Evolutionary conservation across 2,329 filamentous ascomycete species (phyloP), one percentile per base, ranked within the genome.

Genomic region (Macrophomina tecta): DNA sequence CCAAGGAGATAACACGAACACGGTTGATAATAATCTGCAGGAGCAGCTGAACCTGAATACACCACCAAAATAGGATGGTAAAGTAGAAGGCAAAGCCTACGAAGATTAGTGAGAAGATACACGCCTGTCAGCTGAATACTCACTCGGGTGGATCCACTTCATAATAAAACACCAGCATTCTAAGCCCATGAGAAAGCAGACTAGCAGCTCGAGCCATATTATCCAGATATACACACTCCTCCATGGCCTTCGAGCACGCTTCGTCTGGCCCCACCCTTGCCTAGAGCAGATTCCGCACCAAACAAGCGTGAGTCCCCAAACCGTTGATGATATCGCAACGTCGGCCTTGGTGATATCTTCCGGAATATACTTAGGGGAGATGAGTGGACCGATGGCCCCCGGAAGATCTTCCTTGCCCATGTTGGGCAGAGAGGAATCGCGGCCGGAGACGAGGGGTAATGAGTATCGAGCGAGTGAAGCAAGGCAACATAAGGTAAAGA

Each of bases 121-220:
- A n/a, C 11, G 1, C 9, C 72, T 5, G 14, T 12, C 4, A 30
- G 49, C 1, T 14, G 6, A 18, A 1, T 18, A 18, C 72, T 66
- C 71, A 75, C 77, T 79, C 7, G 76, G 75, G 55, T 66, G 73
- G 32, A 79, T 75, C 5, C 68, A 45, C 52, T 77, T 75, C 58
- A 75, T 28, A 2, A 80, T 56, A 68, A 78, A 76, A 55, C 79
- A 30, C 66, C 69, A 80, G 68, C 75, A 75, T 51, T 83, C 76
- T 28, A 82, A 67, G 5, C 76, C 78, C 73, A 84, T 84, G 9
- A 75, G 68, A 12, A 82, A 72, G 12, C 79, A 83, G 3, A 80
- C 79, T 1, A 76, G 1, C 4, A 84, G 75, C 70, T 84, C 83
- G 32, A 79, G 62, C 83, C 82, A 84, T 64, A 84, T 79, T 79